Conservation (phyloP, 345 rosid genomes). For the Conringia planisiliqua region DNA sequence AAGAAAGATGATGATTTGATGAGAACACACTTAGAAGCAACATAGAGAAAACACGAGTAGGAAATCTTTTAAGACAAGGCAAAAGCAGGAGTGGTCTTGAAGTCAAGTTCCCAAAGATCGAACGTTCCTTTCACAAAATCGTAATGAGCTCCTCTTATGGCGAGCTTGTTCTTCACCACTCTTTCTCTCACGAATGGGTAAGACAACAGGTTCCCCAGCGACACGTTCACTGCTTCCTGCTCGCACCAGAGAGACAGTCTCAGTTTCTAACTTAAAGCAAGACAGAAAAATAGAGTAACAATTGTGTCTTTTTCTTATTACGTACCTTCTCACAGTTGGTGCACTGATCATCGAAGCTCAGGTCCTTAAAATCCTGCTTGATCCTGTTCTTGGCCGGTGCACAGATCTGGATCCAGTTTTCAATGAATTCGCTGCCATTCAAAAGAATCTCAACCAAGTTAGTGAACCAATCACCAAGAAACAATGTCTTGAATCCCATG, state of each 20-base stretch:
- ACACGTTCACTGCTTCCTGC: constrained; percentile 82
- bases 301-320: neutral
- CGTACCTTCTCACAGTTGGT: constrained; percentile 75
- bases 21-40: constrained; percentile 4
- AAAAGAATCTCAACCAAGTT: constrained; percentile 4
- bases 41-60: neutral
- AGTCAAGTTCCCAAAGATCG: constrained; percentile 75
- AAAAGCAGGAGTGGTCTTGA: constrained; percentile 40
- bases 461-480: neutral
- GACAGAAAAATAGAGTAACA: neutral
- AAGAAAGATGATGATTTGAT: neutral
- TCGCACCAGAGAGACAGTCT: neutral
- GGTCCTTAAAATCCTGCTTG: constrained; percentile 40
- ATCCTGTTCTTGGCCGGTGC: constrained; percentile 69
- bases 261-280: neutral
- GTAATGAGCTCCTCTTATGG: constrained; percentile 70
- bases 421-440: constrained; percentile 76
- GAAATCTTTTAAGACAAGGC: constrained; percentile 23
- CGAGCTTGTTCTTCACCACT: constrained; percentile 45
- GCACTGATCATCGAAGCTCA: constrained; percentile 70
- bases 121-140: constrained; percentile 68
- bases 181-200: constrained; percentile 77
- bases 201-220: constrained; percentile 65
- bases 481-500: neutral
- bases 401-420: constrained; percentile 81